These are phyloP conservation scores for Botrytis porri DNA, from an alignment of 2,329 filamentous ascomycete species.

Conservation along the genomic window DNA sequence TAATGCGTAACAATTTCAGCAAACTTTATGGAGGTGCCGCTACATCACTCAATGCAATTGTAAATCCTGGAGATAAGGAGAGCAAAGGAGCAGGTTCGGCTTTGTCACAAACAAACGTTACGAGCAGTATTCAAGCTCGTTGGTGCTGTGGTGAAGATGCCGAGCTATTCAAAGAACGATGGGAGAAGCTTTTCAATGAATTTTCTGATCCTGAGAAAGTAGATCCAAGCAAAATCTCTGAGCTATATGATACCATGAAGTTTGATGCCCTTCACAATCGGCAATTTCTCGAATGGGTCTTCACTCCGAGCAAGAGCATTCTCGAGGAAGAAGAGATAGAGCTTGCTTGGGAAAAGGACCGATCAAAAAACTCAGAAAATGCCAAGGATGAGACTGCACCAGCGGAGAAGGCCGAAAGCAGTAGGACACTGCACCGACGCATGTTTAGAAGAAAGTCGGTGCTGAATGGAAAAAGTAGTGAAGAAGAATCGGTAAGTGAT, in stretches of 20 bases:
- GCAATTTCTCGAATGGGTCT: conserved; percentile 95
- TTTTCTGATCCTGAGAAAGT: conserved; percentile 98
- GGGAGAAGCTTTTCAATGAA: conserved; percentile 97
- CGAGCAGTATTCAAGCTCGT: conserved; percentile 74
- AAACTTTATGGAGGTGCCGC: conserved; percentile 69
- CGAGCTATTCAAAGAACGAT: conserved; percentile 90
- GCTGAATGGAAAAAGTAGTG: conserved; percentile 52
- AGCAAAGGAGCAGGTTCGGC: conserved; percentile 40
- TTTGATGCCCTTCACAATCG: conserved; percentile 97
- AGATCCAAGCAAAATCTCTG: conserved; percentile 96
- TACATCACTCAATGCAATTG: conserved; percentile 58
- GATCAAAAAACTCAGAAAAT: conserved; percentile 31
- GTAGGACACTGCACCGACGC: conserved; percentile 40
- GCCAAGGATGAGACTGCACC: conserved; percentile 27
- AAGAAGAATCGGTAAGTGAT: conserved; percentile 39
- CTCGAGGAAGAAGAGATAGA: conserved; percentile 62
- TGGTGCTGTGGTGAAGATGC: conserved; percentile 98
- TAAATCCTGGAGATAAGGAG: conserved; percentile 45
- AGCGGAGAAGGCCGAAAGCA: conserved; percentile 32
- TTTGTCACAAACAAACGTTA: conserved; percentile 57
- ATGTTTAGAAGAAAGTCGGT: conserved; percentile 62
- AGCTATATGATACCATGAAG: conserved; percentile 99
- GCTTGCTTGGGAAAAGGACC: conserved; percentile 35
- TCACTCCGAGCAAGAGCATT: conserved; percentile 79
- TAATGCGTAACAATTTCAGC: conserved; percentile 92